Percentiles rank a stretch among this genome's conserved stretches.
Conservation (phyloP, 2,329 filamentous ascomycete species). For the Alternaria triticina region DNA sequence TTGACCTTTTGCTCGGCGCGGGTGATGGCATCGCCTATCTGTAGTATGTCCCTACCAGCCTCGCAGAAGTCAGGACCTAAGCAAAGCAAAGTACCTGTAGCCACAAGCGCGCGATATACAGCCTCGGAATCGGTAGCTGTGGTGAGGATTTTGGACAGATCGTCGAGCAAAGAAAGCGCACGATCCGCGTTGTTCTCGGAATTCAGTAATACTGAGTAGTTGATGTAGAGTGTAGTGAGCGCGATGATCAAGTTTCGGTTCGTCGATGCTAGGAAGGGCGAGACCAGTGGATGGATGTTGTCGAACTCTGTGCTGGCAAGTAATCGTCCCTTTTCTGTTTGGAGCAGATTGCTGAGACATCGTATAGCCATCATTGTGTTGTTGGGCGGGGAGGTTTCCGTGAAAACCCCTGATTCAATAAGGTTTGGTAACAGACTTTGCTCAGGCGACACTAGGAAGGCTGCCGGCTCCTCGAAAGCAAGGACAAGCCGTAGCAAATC, state of each 20-base stretch:
- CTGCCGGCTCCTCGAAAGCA: slow-evolving; percentile 69
- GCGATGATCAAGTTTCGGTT: slow-evolving; percentile 87
- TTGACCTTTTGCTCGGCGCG: slow-evolving; percentile 60
- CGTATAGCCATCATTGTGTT: slow-evolving; percentile 87
- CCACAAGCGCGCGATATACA: slow-evolving; percentile 81
- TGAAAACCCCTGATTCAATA: slow-evolving; percentile 63
- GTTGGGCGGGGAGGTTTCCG: slow-evolving; percentile 69
- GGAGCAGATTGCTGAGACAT: slow-evolving; percentile 82
- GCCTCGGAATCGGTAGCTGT: slow-evolving; percentile 80
- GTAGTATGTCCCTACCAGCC: slow-evolving; percentile 64
- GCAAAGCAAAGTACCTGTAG: slow-evolving; percentile 76
- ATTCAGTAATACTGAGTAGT: slow-evolving; percentile 76
- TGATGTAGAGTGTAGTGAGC: slow-evolving; percentile 80
- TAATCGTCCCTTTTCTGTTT: slow-evolving; percentile 71
- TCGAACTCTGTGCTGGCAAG: slow-evolving; percentile 64
- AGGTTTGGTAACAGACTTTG: slow-evolving; percentile 68
- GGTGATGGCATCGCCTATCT: slow-evolving; percentile 56
- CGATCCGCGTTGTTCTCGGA: slow-evolving; percentile 57
- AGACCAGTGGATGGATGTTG: slow-evolving; percentile 67
- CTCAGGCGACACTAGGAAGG: slow-evolving; percentile 60
- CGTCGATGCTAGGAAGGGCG: slow-evolving; percentile 60
- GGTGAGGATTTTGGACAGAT: slow-evolving; percentile 68
- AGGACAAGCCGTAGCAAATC: slow-evolving; percentile 87
- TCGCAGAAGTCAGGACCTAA: slow-evolving; percentile 66
- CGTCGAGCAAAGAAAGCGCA: slow-evolving; percentile 63